phyloP scores from a whole-genome alignment of 805 yeast species.

The Starmerella khaoyaiensis region DNA sequence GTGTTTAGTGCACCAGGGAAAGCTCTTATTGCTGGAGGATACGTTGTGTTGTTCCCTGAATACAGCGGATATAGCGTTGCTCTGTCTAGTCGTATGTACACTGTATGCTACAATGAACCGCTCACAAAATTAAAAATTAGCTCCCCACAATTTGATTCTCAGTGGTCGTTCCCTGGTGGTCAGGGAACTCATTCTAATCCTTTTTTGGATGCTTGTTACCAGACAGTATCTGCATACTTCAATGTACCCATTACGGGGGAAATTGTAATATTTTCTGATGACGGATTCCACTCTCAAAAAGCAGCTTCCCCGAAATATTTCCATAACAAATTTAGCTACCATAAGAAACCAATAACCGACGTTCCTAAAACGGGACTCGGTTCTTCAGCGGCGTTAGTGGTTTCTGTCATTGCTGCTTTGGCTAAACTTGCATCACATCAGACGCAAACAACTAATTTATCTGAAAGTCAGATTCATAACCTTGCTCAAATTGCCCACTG shows the following conservation, averaged over 20 bases:
- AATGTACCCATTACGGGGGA: conserved; percentile 26
- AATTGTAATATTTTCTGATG: conserved; percentile 67
- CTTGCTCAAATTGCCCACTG: conserved; percentile 84
- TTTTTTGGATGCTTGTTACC: conserved; percentile 54
- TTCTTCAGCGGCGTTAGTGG: conserved; percentile 85
- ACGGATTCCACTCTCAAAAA: conserved; percentile 75
- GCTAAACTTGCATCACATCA: conserved; percentile 31
- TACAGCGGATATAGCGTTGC: conserved; percentile 76
- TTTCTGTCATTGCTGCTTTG: conserved; percentile 63
- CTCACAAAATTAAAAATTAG: conserved; percentile 7
- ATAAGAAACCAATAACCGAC: conserved; percentile 43
- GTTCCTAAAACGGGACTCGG: conserved; percentile 94
- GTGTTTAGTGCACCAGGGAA: conserved; percentile 93
- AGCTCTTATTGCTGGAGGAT: conserved; percentile 90
- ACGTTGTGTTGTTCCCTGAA: conserved; percentile 67
- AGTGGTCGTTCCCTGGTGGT: conserved; percentile 17
- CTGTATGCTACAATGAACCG: conserved; percentile 1
- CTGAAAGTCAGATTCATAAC: conserved; percentile 48
- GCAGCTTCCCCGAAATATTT: conserved; percentile 28
- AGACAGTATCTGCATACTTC: conserved; percentile 43
- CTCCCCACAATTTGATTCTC: conserved; percentile 22
- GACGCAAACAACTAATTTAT: background rate
- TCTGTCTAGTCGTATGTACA: conserved; percentile 75
- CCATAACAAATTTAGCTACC: conserved; percentile 42
- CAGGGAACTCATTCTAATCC: conserved; percentile 40